Conservation (phyloP, 83 land plant species). For the Picea abies region DNA sequence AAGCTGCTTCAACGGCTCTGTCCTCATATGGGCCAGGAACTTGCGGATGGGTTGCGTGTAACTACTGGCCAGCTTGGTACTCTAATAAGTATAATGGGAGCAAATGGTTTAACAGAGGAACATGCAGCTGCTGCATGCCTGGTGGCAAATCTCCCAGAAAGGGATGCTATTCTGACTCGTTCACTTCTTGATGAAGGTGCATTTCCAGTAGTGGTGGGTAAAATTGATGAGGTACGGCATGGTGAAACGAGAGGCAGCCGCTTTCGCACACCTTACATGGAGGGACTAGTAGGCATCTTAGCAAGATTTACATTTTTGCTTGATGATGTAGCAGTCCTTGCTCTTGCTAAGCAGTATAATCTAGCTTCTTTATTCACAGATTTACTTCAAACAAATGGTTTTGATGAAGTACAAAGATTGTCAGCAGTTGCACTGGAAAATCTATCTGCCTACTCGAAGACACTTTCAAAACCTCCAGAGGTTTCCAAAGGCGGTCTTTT, state of each 20-base stretch:
- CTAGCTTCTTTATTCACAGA: constrained; percentile 71
- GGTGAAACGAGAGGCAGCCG: constrained; percentile 70
- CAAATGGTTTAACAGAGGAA: constrained; percentile 72
- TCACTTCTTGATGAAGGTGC: constrained; percentile 85
- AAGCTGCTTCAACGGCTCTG: constrained; percentile 86
- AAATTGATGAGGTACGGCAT: constrained; percentile 48
- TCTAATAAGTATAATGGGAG: constrained; percentile 71
- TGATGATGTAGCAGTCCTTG: constrained; percentile 53
- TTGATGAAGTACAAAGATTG: constrained; percentile 80
- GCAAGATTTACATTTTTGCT: constrained; percentile 80
- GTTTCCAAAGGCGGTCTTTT: constrained; percentile 48
- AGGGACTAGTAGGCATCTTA: constrained; percentile 81
- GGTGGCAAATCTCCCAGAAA: constrained; percentile 84
- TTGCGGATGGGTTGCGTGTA: constrained; percentile 81
- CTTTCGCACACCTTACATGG: constrained; percentile 68
- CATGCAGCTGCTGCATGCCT: constrained; percentile 90
- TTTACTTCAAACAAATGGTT: constrained; percentile 70
- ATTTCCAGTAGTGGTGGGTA: constrained; percentile 43
- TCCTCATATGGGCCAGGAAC: constrained; percentile 90
- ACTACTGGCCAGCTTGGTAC: constrained; percentile 89
- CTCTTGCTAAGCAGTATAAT: constrained; percentile 61
- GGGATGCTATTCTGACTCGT: constrained; percentile 74
- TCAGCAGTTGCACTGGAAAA: constrained; percentile 89
- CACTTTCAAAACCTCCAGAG: constrained; percentile 65
- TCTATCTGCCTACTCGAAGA: constrained; percentile 70